Base-by-base conservation (phyloP, 129 eudicot species). In the Daucus carota region DNA sequence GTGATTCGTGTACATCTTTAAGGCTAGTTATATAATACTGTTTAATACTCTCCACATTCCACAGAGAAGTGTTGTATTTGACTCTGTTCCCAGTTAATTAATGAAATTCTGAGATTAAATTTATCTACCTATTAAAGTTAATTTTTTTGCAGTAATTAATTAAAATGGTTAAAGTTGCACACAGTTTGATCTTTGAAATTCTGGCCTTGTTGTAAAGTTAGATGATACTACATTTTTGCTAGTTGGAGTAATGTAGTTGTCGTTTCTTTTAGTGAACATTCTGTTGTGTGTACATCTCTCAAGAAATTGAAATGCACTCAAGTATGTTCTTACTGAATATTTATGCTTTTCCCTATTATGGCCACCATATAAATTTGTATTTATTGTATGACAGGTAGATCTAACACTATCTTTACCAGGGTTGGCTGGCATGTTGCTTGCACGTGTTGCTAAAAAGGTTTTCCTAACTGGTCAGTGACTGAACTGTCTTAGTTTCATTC, bases 351-450 rank as follows among this genome's bases (percentile, higher is more conserved):
- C n/a, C n/a, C 28, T n/a, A 36, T 70, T 63, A 18, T 20, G 5
- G 16, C 74, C 31, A 70, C 15, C 31, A 70, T 16, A 26, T 45
- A 59, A 73, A 48, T 20, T n/a, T 31, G 47, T 22, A 68, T 72
- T 77, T 34, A 24, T 69, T 44, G 62, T 45, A 11, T 79, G 81
- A 76, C 76, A 72, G 34, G 75, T 41, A 24, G 45, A 76, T 70
- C 57, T 33, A 68, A 42, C 48, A n/a, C 43, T 84, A 71, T 75
- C 65, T 88, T 74, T 83, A 26, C 74, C 93, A 93, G 98, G 97
- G 74, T 86, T 93, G 84, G 97, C 89, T 54, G 96, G 98, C 70
- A 87, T 93, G 82, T 84, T 91, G 71, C 96, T 93, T 77, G 97
- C 98, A 44, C 86, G 88, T 34, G 96, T 76, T 86, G 97, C 96